Conservation (phyloP, 495 filamentous ascomycete genomes). For the Articulospora tetracladia region DNA sequence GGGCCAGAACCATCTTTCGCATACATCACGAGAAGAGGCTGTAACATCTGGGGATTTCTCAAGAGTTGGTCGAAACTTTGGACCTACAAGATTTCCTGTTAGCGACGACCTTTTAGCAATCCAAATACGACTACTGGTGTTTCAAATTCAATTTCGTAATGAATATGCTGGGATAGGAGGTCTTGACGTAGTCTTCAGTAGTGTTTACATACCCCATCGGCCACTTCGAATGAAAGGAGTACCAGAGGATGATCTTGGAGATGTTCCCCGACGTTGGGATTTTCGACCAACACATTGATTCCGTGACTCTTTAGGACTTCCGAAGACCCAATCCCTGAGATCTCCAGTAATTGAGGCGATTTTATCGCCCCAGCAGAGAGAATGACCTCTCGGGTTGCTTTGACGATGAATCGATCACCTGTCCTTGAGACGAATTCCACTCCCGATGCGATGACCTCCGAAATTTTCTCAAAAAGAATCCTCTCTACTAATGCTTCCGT, state of each 20-base stretch:
- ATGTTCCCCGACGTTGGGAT: conserved; percentile 56
- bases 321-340: conserved; percentile 10
- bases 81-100: neutral
- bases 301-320: conserved; percentile 39
- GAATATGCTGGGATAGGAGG: too few relatives aligned
- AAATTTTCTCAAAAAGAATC: conserved; percentile 38
- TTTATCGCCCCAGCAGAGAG: conserved; percentile 1
- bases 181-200: neutral
- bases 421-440: neutral
- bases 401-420: neutral
- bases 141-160: neutral
- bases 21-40: neutral
- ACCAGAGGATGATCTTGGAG: conserved; percentile 49
- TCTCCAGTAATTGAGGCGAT: conserved; percentile 13
- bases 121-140: neutral
- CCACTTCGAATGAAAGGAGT: neutral
- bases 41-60: neutral
- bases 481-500: neutral
- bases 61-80: neutral
- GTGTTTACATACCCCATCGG: neutral
- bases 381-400: conserved; percentile 7
- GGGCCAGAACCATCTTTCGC: neutral
- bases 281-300: conserved; percentile 49
- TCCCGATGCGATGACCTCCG: conserved; percentile 19
- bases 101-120: neutral